A percentile compares a stretch with the other conserved stretches of the same genome.
Conservation (phyloP, 345 rosid genomes). For the Mercurialis annua region DNA sequence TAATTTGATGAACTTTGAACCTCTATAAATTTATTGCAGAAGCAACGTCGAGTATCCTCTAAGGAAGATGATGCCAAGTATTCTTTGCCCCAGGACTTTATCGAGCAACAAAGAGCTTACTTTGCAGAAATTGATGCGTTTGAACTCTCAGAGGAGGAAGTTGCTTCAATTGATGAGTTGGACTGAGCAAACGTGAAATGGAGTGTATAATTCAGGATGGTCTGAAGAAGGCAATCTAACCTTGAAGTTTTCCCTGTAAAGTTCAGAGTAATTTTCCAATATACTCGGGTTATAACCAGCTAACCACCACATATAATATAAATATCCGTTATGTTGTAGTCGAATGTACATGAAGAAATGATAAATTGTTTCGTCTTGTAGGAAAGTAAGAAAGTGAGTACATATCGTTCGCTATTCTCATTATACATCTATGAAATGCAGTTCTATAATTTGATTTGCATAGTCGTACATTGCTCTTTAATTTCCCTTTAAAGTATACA, state of each 20-base stretch:
- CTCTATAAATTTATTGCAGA: slow-evolving; percentile 34
- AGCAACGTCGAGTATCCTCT: slow-evolving; percentile 21
- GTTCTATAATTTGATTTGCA: no score
- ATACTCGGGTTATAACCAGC: slow-evolving; percentile 1
- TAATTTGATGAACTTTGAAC: neutral
- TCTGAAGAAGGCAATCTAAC: neutral
- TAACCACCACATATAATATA: neutral
- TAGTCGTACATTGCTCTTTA: neutral
- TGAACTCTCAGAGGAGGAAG: slow-evolving; percentile 69
- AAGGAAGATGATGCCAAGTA: slow-evolving; percentile 16
- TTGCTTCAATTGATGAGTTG: slow-evolving; percentile 38
- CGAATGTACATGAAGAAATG: neutral
- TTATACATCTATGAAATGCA: neutral
- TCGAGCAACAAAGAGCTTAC: slow-evolving; percentile 63
- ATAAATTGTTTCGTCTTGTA: neutral
- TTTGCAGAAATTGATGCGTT: slow-evolving; percentile 75
- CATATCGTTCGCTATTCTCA: neutral
- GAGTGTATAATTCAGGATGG: neutral
- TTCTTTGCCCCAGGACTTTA: slow-evolving; percentile 41
- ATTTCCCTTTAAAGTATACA: neutral
- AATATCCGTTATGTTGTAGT: neutral
- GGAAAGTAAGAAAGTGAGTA: neutral
- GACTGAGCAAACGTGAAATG: slow-evolving; percentile 31
- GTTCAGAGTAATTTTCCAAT: slow-evolving; percentile 12
- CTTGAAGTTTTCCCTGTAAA: slow-evolving; percentile 7